phyloP scores from a whole-genome alignment of 1,284 basidiomycete species.

The Serendipita sp. region DNA sequence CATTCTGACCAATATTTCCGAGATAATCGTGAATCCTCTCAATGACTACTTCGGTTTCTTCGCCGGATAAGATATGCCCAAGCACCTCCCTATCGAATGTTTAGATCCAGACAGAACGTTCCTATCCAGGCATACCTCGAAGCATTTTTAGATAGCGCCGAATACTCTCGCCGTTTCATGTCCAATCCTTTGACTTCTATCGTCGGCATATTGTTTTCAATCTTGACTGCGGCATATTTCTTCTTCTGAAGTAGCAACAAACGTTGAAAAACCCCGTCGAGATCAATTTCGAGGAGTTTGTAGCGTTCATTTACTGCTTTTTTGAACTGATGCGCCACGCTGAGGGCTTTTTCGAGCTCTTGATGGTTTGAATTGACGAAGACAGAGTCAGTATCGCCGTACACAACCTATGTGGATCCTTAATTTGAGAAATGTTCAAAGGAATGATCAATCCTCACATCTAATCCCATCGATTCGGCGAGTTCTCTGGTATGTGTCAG shows the following conservation, averaged over 20 bases:
- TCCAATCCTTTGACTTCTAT: constrained; percentile 94
- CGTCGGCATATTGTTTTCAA: constrained; percentile 64
- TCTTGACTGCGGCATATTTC: constrained; percentile 95
- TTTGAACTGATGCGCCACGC: constrained; percentile 87
- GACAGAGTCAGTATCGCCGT: constrained; percentile 97
- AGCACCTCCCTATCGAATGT: constrained; percentile 55
- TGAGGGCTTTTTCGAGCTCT: constrained; percentile 75
- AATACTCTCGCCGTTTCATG: constrained; percentile 98
- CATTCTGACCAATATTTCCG: constrained; percentile 53
- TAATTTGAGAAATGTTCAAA: neutral
- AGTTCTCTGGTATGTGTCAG: constrained; percentile 86
- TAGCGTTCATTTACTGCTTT: constrained; percentile 94
- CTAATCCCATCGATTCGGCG: constrained; percentile 78
- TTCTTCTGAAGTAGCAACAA: constrained; percentile 95
- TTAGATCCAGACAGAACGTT: neutral
- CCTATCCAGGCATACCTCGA: constrained; percentile 53
- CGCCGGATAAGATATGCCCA: constrained; percentile 83
- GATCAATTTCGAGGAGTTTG: constrained; percentile 89
- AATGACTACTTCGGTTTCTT: constrained; percentile 79
- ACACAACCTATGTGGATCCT: constrained; percentile 60
- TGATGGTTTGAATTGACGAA: constrained; percentile 96
- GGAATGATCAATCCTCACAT: constrained; percentile 40
- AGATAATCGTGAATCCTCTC: constrained; percentile 91
- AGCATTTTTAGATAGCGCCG: constrained; percentile 78
- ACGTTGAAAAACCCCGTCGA: constrained; percentile 89